Conservation (phyloP, 2,329 filamentous ascomycete species). For the Dissoconium aciculare region DNA sequence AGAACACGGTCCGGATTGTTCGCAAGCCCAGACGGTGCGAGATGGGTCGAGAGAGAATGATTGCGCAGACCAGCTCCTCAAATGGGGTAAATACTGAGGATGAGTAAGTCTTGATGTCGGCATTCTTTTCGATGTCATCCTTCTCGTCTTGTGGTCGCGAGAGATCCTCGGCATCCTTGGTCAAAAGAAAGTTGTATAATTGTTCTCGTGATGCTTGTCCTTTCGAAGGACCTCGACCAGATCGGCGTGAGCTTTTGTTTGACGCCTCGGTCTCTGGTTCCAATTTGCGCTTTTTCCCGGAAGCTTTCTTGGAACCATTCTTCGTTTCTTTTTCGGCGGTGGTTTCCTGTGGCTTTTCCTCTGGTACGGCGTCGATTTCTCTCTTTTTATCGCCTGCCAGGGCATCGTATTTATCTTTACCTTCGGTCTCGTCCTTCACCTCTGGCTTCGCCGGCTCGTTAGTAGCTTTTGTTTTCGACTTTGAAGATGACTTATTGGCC, state of each 20-base stretch:
- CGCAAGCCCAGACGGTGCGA: conserved; percentile 31
- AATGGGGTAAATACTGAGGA: conserved; percentile 25
- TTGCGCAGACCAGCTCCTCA: conserved; percentile 32
- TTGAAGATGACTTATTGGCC: conserved; percentile 1
- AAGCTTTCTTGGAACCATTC: conserved; percentile 5
- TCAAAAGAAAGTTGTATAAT: conserved; percentile 23
- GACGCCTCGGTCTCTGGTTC: conserved; percentile 8
- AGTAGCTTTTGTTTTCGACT: background rate
- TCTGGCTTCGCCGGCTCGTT: conserved; percentile 1
- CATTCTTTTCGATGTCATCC: conserved; percentile 16
- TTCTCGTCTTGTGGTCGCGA: conserved; percentile 24
- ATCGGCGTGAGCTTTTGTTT: conserved; percentile 18
- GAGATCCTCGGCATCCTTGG: conserved; percentile 17
- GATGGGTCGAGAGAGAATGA: conserved; percentile 32
- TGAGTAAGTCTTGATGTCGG: conserved; percentile 22
- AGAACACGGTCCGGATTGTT: conserved; percentile 31
- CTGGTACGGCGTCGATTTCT: too few species aligned
- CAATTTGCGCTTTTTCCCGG: conserved; percentile 14
- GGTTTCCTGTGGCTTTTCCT: background rate
- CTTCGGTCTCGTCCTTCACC: background rate
- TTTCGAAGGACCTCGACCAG: conserved; percentile 16
- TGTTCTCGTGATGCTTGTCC: conserved; percentile 15
- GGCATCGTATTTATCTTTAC: background rate
- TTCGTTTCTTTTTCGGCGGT: background rate
- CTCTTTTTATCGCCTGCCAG: too few species aligned